These are phyloP conservation scores for Leccinum imitatum DNA, from an alignment of 768 basidiomycete species.

Conservation along the genomic window DNA sequence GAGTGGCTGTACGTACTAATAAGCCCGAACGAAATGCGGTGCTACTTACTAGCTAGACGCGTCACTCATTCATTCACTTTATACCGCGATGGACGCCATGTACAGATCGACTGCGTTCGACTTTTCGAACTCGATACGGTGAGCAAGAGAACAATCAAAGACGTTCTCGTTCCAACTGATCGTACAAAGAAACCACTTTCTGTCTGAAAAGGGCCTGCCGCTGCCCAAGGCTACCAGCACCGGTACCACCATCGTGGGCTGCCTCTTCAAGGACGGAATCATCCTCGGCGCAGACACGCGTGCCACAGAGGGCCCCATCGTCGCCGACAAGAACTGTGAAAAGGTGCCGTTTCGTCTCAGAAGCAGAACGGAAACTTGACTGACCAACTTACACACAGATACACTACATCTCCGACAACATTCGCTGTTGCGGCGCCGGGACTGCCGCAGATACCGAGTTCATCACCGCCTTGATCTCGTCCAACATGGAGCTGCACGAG, in stretches of 20 bases:
- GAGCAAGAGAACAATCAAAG: conserved; percentile 11
- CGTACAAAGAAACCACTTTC: conserved; percentile 62
- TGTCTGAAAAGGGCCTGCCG: conserved; percentile 66
- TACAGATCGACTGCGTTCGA: conserved; percentile 65
- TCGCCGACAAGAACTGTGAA: conserved; percentile 99
- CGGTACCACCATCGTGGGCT: conserved; percentile 98
- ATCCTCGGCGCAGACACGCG: conserved; percentile 95
- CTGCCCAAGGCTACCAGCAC: conserved; percentile 87
- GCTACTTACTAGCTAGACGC: conserved; percentile 32
- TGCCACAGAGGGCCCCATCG: conserved; percentile 91
- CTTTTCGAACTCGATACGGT: conserved; percentile 78
- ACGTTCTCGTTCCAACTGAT: background rate
- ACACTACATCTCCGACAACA: conserved; percentile 93
- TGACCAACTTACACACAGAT: conserved; percentile 55
- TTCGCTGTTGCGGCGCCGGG: conserved; percentile 97
- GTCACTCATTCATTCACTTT: background rate
- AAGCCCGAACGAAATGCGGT: conserved; percentile 10
- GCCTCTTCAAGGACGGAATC: conserved; percentile 89
- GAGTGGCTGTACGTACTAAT: conserved; percentile 3
- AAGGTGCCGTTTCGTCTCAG: conserved; percentile 58
- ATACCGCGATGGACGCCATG: conserved; percentile 42
- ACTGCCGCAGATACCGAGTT: conserved; percentile 99
- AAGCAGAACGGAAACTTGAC: background rate
- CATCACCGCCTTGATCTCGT: conserved; percentile 90
- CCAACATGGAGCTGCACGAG: conserved; percentile 92